phyloP scores from a whole-genome alignment of 1,284 basidiomycete species.

The Microstroma glucosiphilum region DNA sequence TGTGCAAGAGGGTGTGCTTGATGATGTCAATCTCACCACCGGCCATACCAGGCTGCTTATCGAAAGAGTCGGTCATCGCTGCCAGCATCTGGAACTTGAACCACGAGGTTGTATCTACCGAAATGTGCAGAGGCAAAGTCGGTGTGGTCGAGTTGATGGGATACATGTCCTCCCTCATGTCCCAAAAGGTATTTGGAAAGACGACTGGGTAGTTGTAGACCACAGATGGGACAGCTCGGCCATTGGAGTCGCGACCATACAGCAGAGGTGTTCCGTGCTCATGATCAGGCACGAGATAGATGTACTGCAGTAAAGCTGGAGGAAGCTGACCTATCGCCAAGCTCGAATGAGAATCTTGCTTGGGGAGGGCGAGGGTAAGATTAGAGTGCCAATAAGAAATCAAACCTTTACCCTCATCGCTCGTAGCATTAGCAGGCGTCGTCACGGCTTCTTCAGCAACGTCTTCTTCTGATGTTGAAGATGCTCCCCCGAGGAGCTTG shows the following conservation, averaged over 20 bases:
- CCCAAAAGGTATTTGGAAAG: slow-evolving; percentile 90
- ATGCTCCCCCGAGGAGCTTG: slow-evolving; percentile 61
- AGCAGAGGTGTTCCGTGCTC: slow-evolving; percentile 11
- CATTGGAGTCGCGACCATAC: not conserved
- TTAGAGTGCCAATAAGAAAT: slow-evolving; percentile 86
- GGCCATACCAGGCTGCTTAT: slow-evolving; percentile 62
- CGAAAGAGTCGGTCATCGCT: slow-evolving; percentile 57
- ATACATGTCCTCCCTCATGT: slow-evolving; percentile 44
- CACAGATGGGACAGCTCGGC: slow-evolving; percentile 56
- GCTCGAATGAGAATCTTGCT: slow-evolving; percentile 55
- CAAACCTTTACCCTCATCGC: slow-evolving; percentile 27
- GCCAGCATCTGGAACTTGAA: slow-evolving; percentile 50
- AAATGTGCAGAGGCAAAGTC: slow-evolving; percentile 68
- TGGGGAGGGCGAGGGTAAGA: slow-evolving; percentile 73
- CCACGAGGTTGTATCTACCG: slow-evolving; percentile 66
- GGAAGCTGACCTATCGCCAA: slow-evolving; percentile 62
- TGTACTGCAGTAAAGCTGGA: slow-evolving; percentile 56
- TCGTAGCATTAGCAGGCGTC: too few relatives aligned
- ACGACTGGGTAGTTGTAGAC: slow-evolving; percentile 77
- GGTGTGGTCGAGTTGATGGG: slow-evolving; percentile 48
- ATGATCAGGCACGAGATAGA: slow-evolving; percentile 27
- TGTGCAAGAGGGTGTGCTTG: slow-evolving; percentile 58
- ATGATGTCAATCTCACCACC: slow-evolving; percentile 61
- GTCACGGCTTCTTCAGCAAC: too few relatives aligned
- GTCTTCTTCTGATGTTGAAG: too few relatives aligned